A percentile compares a stretch with the other conserved stretches of the same genome.
Conservation (phyloP, 129 eudicot species). For the Lactuca saligna region DNA sequence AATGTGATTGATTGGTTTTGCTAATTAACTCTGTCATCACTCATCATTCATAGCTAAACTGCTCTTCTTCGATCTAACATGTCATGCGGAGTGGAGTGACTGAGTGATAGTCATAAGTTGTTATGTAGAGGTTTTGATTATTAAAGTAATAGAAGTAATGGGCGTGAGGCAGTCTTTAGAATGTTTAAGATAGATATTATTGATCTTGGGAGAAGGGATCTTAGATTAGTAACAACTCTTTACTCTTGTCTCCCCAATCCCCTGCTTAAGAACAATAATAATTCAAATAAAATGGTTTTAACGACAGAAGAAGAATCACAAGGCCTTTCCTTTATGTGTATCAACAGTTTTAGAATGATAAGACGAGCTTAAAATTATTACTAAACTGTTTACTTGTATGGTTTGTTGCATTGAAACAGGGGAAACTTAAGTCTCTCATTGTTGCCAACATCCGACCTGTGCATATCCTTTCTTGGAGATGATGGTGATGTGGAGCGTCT, state of each 20-base stretch:
- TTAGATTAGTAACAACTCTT: slow-evolving; percentile 2
- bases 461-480: slow-evolving; percentile 74
- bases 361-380: not conserved
- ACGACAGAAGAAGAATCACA: not conserved
- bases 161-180: slow-evolving; percentile 5
- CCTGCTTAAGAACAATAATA: not conserved
- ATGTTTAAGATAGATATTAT: not conserved
- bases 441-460: slow-evolving; percentile 79
- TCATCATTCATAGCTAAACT: not conserved
- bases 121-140: slow-evolving; percentile 2
- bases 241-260: not conserved
- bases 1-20: not conserved
- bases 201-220: slow-evolving; percentile 3
- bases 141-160: slow-evolving; percentile 3
- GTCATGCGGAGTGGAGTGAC: not conserved
- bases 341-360: not conserved
- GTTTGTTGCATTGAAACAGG: slow-evolving; percentile 47
- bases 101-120: slow-evolving; percentile 5
- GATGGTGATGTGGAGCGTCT: slow-evolving; percentile 68
- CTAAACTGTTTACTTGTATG: not conserved
- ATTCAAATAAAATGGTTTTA: not conserved
- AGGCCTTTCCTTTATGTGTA: not conserved
- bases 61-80: slow-evolving; percentile 9
- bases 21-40: not conserved
- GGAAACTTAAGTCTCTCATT: slow-evolving; percentile 75